These are phyloP conservation scores for Starmerella apis DNA, from an alignment of 805 yeast species.

Conservation along the genomic window DNA sequence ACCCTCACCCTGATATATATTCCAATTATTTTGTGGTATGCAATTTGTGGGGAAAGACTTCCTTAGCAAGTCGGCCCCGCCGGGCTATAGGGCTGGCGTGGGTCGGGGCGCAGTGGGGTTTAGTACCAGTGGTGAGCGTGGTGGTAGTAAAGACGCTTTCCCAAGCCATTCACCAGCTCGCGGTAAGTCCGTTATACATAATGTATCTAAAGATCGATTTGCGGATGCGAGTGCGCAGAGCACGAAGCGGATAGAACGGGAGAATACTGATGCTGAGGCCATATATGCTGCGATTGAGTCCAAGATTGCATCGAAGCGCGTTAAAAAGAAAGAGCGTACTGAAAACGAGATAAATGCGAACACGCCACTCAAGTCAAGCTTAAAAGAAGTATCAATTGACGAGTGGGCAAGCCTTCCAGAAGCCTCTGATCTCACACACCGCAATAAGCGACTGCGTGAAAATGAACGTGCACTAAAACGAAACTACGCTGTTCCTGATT, in stretches of 20 bases:
- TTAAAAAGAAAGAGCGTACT: neutral
- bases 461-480: slow-evolving; percentile 54
- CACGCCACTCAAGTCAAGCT: slow-evolving; percentile 26
- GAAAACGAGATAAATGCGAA: neutral
- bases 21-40: neutral
- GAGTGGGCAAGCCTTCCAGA: slow-evolving; percentile 83
- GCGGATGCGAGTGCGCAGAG: slow-evolving; percentile 6
- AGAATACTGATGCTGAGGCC: slow-evolving; percentile 16
- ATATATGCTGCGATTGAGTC: slow-evolving; percentile 14
- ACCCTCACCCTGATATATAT: slow-evolving; percentile 2
- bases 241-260: neutral
- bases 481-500: slow-evolving; percentile 75
- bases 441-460: slow-evolving; percentile 61
- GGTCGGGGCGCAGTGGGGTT: slow-evolving; percentile 96
- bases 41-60: slow-evolving; percentile 35
- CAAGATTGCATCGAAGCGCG: neutral
- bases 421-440: slow-evolving; percentile 73
- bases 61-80: slow-evolving; percentile 75
- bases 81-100: slow-evolving; percentile 81
- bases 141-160: neutral
- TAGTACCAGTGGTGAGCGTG: slow-evolving; percentile 5
- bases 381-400: slow-evolving; percentile 48
- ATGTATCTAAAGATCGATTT: neutral
- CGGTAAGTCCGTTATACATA: neutral
- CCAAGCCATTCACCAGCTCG: neutral